These are phyloP conservation scores for Porcisia hertigi DNA, from an alignment of 208 protist genomes.

Conservation along the genomic window DNA sequence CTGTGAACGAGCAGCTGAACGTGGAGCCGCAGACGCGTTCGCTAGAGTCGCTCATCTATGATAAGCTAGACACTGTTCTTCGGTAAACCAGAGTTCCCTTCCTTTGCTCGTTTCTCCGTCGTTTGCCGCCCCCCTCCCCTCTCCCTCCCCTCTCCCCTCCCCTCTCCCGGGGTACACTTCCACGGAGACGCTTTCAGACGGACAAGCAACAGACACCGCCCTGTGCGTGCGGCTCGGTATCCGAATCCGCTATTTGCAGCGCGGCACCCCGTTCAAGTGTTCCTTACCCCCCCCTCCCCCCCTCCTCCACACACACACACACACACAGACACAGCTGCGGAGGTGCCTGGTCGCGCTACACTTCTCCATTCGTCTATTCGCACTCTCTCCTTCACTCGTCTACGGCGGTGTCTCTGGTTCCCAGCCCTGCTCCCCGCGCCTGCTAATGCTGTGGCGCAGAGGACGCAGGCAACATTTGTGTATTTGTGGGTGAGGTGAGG, in stretches of 20 bases:
- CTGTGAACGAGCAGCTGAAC: conserved; percentile 83
- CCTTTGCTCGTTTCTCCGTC: background rate
- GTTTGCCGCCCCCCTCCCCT: background rate
- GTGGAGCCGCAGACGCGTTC: conserved; percentile 78
- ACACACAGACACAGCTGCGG: background rate
- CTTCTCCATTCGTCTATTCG: background rate
- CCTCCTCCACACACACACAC: background rate
- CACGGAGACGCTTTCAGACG: background rate
- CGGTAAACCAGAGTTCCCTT: conserved; percentile 5
- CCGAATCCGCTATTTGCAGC: background rate
- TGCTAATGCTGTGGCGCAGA: background rate
- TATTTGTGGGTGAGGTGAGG: background rate
- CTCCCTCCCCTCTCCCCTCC: too few species aligned
- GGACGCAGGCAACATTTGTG: background rate
- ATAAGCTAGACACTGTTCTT: conserved; percentile 69
- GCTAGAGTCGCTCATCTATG: conserved; percentile 70
- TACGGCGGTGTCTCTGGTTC: background rate
- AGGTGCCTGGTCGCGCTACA: background rate
- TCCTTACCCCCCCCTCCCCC: background rate
- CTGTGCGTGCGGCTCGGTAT: background rate
- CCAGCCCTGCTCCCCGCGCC: background rate
- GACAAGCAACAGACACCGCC: background rate
- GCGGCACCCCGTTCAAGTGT: background rate
- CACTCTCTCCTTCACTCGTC: background rate
- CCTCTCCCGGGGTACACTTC: too few species aligned